Conservation (phyloP, 805 yeast species). For the Wickerhamiella azyma region DNA sequence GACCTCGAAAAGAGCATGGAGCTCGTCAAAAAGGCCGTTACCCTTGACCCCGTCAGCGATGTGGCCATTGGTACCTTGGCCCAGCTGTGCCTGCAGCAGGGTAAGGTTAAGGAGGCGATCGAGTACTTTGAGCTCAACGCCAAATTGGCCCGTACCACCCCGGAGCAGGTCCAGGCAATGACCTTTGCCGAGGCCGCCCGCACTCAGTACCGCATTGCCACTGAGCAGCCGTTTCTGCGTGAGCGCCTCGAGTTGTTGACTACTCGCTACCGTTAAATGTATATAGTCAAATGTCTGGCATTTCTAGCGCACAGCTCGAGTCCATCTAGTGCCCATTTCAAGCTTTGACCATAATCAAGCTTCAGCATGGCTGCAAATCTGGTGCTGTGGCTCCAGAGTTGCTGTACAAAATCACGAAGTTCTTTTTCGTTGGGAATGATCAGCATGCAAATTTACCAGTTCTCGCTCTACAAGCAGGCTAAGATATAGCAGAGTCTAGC, state of each 20-base stretch:
- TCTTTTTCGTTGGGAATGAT: too few relatives aligned
- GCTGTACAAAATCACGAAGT: too few relatives aligned
- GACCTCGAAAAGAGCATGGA: slow-evolving; percentile 45
- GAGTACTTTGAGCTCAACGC: slow-evolving; percentile 71
- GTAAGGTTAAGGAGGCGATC: slow-evolving; percentile 70
- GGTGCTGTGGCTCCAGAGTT: too few relatives aligned
- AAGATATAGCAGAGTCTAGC: too few relatives aligned
- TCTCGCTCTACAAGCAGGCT: too few relatives aligned
- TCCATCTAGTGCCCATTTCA: too few relatives aligned
- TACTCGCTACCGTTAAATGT: slow-evolving; percentile 9
- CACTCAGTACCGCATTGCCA: slow-evolving; percentile 58
- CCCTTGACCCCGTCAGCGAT: slow-evolving; percentile 78
- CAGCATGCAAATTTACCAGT: too few relatives aligned
- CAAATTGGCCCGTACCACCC: slow-evolving; percentile 64
- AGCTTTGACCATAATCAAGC: too few relatives aligned
- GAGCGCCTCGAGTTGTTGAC: slow-evolving; percentile 20
- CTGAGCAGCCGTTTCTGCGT: slow-evolving; percentile 25
- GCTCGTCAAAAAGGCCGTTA: slow-evolving; percentile 59
- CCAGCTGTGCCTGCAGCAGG: slow-evolving; percentile 74
- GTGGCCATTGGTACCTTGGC: slow-evolving; percentile 84
- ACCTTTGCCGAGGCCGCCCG: slow-evolving; percentile 87
- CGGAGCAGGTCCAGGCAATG: slow-evolving; percentile 81
- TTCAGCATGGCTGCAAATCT: too few relatives aligned
- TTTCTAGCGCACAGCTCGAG: too few relatives aligned
- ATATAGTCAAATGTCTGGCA: neutral